Evolutionary conservation across 179 eudicot species (phyloP).

Genomic region (Beta lomatogona): DNA sequence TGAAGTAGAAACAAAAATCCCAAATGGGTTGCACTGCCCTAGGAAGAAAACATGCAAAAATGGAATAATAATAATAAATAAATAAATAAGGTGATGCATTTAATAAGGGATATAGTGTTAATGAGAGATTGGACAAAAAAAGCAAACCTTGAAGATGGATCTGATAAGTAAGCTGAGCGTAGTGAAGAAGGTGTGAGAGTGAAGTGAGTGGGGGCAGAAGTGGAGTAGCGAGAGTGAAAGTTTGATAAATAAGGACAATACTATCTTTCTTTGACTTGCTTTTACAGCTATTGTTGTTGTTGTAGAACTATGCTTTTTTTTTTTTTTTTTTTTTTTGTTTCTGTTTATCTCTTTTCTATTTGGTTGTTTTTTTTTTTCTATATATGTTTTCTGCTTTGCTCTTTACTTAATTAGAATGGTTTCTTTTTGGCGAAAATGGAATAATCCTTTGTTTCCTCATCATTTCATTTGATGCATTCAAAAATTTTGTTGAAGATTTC

Average conservation of each 20-base stretch:
- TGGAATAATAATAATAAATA: neutral
- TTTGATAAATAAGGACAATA: constrained; percentile 8
- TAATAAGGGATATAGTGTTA: neutral
- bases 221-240: constrained; percentile 10
- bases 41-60: neutral
- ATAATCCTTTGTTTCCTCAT: constrained; percentile 15
- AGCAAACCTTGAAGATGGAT: constrained; percentile 29
- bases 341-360: neutral
- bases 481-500: neutral
- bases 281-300: neutral
- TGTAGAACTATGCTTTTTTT: constrained; percentile 8
- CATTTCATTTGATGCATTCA: neutral
- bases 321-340: neutral
- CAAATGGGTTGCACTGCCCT: neutral
- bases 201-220: neutral
- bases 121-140: neutral
- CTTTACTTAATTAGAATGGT: neutral
- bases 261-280: neutral
- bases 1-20: neutral
- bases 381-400: neutral
- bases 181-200: constrained; percentile 13
- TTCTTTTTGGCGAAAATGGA: constrained; percentile 7
- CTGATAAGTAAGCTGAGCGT: constrained; percentile 15
- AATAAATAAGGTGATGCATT: neutral
- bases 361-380: neutral